Conservation (phyloP, 1,284 basidiomycete species). For the Microbotryum silenes-acaulis region DNA sequence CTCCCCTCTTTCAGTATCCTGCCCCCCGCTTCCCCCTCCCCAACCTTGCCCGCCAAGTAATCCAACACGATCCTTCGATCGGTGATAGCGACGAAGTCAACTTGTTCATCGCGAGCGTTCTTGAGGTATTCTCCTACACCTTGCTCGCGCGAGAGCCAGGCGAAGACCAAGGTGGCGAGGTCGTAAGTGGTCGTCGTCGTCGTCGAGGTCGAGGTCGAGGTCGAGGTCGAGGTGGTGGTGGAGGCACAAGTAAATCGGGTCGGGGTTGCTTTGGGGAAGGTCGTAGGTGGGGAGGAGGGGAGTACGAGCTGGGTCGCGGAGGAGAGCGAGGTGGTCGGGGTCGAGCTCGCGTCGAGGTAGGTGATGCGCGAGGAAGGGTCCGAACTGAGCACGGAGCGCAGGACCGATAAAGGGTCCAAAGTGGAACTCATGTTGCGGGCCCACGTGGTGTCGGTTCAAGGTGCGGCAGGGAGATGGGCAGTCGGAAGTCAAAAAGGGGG, state of each 20-base stretch:
- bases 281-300: conserved; percentile 1
- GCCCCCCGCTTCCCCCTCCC: too few relatives aligned
- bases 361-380: too few relatives aligned
- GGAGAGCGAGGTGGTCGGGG: background rate
- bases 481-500: too few relatives aligned
- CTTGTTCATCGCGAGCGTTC: conserved; percentile 63
- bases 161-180: conserved; percentile 69
- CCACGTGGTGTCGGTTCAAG: too few relatives aligned
- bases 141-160: conserved; percentile 64
- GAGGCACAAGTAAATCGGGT: conserved; percentile 56
- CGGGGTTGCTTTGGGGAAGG: conserved; percentile 57
- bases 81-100: conserved; percentile 70
- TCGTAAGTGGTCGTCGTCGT: conserved; percentile 51
- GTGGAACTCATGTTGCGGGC: too few relatives aligned
- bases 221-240: conserved; percentile 36
- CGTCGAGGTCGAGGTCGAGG: conserved; percentile 48
- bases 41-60: conserved; percentile 61
- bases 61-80: conserved; percentile 75
- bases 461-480: too few relatives aligned
- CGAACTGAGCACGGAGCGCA: too few relatives aligned
- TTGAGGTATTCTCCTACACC: conserved; percentile 77
- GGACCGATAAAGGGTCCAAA: too few relatives aligned
- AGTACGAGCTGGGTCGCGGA: conserved; percentile 20
- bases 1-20: too few relatives aligned
- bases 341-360: too few relatives aligned